Percentiles rank a stretch among this genome's conserved stretches.
Conservation (phyloP, 495 filamentous ascomycete species). For the Penicillium odoratum region DNA sequence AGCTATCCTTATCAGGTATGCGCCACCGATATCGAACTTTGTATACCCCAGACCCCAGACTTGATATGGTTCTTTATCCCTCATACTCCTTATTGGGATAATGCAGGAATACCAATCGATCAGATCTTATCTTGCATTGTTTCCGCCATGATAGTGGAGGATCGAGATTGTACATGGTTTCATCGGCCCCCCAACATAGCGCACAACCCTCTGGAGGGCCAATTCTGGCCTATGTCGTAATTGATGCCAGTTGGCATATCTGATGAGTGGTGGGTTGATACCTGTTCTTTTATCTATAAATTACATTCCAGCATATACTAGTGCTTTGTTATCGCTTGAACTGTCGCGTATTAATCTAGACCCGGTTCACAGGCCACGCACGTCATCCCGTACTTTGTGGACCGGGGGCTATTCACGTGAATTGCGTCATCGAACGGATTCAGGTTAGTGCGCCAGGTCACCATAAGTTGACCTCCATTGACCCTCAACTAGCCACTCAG, state of each 20-base stretch:
- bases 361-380: conserved; percentile 10
- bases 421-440: conserved; percentile 8
- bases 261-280: neutral
- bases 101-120: neutral
- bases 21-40: conserved; percentile 1
- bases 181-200: neutral
- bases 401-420: conserved; percentile 8
- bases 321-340: neutral
- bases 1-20: neutral
- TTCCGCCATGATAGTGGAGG: neutral
- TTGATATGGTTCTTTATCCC: neutral
- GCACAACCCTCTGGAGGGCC: too few species aligned
- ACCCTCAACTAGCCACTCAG: neutral
- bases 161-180: neutral
- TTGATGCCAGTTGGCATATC: neutral
- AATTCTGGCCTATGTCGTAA: too few species aligned
- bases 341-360: conserved; percentile 3
- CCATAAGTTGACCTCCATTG: neutral
- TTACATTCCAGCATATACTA: neutral
- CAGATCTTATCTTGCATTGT: neutral
- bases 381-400: conserved; percentile 13
- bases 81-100: neutral
- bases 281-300: neutral
- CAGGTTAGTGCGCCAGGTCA: neutral
- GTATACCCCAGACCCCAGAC: neutral